Base-by-base conservation (phyloP, 148 eudicot genomes). In the Rhododendron mucronatum region DNA sequence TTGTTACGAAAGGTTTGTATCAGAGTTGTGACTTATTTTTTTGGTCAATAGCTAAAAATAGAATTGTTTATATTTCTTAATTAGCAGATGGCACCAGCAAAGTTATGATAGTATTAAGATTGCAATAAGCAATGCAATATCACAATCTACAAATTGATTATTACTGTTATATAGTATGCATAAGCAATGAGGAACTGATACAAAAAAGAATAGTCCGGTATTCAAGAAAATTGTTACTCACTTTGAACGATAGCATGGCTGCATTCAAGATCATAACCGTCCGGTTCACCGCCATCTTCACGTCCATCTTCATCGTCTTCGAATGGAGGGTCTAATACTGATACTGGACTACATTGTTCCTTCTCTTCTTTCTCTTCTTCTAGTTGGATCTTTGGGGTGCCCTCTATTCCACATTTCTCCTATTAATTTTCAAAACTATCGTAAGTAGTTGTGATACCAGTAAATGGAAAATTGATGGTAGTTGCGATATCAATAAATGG, bases 331-430 rank as follows among this genome's bases (percentile, higher is more conserved):
- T 95, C 99, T 80, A 96, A 88, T 44, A 96, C 93, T 1, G 98
- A 95, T 76, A 96, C 99, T 0, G 99, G 99, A 51, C 99, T 96
- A 78, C 90, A 91, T 45, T 96, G 99, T 71, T 96, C 99, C 84
- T 91, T 93, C 79, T 96, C 96, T 80, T 91, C 94, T 33, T 93
- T 87, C 45, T 91, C 94, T 65, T 92, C 94, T 8, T 90, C 93
- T 74, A 50, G 50, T 71, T 71, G 76, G 76, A 30, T 71, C 20
- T 30, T 30, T 33, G 37, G 39, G 48, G 67, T 83, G 48, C 28
- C 84, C 18, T 89, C 88, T 35, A 78, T 80, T 55, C 87, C 90
- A 53, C 84, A 85, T 37, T 76, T 88, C 45, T 67, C 90, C 50
- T 91, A 91, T 95, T 91, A 85, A 61, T 53, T 57, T 82, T 41